A percentile compares a stretch with the other conserved stretches of the same genome.
These are phyloP conservation scores for Linnemannia exigua DNA, from an alignment of 192 early-diverging fungal species.

Conservation along the genomic window DNA sequence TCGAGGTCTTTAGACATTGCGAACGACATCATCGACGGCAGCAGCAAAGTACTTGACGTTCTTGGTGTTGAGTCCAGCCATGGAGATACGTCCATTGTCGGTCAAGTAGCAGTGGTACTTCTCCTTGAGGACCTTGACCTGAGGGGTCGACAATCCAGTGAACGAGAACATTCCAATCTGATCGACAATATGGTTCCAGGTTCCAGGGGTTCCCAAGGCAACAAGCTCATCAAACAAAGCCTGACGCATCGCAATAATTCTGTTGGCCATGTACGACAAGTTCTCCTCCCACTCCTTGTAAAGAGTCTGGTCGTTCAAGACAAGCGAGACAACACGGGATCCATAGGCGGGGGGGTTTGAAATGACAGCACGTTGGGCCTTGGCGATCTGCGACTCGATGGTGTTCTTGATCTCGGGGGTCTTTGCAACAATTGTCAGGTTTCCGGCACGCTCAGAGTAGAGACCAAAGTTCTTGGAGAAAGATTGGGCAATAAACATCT, in stretches of 20 bases:
- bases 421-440: conserved; percentile 81
- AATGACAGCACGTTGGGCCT: conserved; percentile 85
- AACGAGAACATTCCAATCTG: conserved; percentile 99
- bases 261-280: conserved; percentile 86
- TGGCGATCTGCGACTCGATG: conserved; percentile 88
- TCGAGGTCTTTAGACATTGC: conserved; percentile 64
- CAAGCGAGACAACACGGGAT: conserved; percentile 85
- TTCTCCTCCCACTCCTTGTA: conserved; percentile 88
- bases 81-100: conserved; percentile 94
- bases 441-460: conserved; percentile 93
- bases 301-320: conserved; percentile 87
- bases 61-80: conserved; percentile 91
- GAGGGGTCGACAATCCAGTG: conserved; percentile 84
- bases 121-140: conserved; percentile 84
- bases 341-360: conserved; percentile 95
- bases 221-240: conserved; percentile 74
- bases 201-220: conserved; percentile 87
- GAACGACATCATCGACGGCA: conserved; percentile 92
- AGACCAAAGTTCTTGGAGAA: conserved; percentile 99
- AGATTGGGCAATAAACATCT: conserved; percentile 91
- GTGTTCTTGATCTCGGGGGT: conserved; percentile 63
- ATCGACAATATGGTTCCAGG: conserved; percentile 95
- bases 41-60: conserved; percentile 94
- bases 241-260: conserved; percentile 93
- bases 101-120: conserved; percentile 96